Percentiles rank a stretch among this genome's conserved stretches.
Evolutionary conservation across 1,139 yeast species (phyloP).

Genomic region (Suhomyces panamericanus): DNA sequence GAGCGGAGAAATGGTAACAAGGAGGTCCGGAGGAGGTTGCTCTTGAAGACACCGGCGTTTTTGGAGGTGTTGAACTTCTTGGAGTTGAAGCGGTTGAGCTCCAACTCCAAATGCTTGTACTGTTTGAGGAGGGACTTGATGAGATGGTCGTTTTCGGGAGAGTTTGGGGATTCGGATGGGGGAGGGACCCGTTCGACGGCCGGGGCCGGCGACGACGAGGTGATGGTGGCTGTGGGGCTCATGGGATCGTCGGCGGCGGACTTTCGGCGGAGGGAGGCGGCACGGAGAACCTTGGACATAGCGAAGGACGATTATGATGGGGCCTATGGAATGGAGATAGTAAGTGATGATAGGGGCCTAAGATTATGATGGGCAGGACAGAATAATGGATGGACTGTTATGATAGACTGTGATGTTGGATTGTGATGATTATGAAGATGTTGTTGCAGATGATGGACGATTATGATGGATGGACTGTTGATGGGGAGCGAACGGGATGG

Average conservation of each 20-base stretch:
- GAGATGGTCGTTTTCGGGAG: slow-evolving; percentile 24
- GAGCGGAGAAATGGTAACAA: slow-evolving; percentile 64
- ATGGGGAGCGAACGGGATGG: too few relatives aligned
- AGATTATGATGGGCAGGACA: too few relatives aligned
- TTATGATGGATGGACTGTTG: not conserved
- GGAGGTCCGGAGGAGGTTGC: slow-evolving; percentile 65
- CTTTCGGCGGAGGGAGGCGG: slow-evolving; percentile 3
- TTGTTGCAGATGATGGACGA: not conserved
- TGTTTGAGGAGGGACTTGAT: slow-evolving; percentile 36
- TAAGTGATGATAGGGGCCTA: too few relatives aligned
- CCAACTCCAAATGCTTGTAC: slow-evolving; percentile 46
- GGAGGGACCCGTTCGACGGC: not conserved
- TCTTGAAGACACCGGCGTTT: slow-evolving; percentile 52
- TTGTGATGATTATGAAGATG: too few relatives aligned
- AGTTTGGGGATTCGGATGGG: slow-evolving; percentile 7
- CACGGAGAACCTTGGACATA: slow-evolving; percentile 9
- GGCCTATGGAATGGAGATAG: too few relatives aligned
- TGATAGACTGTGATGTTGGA: too few relatives aligned
- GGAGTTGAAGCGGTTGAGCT: slow-evolving; percentile 49
- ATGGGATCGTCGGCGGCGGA: slow-evolving; percentile 1
- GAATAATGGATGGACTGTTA: not conserved
- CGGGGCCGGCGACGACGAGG: slow-evolving; percentile 6
- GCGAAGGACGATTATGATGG: not conserved
- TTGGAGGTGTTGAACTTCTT: slow-evolving; percentile 27
- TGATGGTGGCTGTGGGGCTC: slow-evolving; percentile 6